These are phyloP conservation scores for Neurospora sp. DNA, from an alignment of 495 filamentous ascomycete species.

Conservation along the genomic window DNA sequence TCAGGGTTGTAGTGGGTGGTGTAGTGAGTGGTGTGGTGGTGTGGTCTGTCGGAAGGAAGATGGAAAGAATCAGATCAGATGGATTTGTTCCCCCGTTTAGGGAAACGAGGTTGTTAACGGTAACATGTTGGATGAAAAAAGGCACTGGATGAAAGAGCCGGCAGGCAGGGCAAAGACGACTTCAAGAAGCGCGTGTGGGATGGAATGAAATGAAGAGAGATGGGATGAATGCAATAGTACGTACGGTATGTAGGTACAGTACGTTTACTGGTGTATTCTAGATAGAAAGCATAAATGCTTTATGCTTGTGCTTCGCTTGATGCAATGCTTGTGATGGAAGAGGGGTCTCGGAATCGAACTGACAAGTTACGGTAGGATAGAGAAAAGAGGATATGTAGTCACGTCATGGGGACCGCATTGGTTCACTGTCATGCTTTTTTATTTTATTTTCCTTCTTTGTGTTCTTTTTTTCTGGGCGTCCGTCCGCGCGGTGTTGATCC, in stretches of 20 bases:
- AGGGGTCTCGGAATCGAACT: neutral
- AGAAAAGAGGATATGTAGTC: neutral
- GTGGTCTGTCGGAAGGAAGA: neutral
- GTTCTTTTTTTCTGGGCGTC: neutral
- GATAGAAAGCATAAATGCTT: neutral
- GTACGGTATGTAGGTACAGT: neutral
- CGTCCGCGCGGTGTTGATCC: neutral
- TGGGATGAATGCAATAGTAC: neutral
- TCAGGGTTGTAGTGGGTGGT: neutral
- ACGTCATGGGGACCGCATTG: neutral
- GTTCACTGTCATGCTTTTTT: neutral
- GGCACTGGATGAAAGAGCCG: too few relatives aligned
- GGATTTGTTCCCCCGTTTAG: neutral
- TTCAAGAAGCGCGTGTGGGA: too few relatives aligned
- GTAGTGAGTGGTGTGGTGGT: neutral
- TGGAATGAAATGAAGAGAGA: too few relatives aligned
- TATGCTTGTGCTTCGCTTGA: neutral
- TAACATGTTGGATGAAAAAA: too few relatives aligned
- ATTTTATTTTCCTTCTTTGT: neutral
- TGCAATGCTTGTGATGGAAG: neutral
- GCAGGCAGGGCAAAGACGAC: too few relatives aligned
- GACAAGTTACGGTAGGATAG: neutral
- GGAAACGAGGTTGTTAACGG: neutral
- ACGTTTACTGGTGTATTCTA: neutral
- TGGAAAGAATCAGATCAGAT: neutral